Evolutionary conservation across 352 stramenopile species (phyloP).

Genomic region (Globisporangium solare): DNA sequence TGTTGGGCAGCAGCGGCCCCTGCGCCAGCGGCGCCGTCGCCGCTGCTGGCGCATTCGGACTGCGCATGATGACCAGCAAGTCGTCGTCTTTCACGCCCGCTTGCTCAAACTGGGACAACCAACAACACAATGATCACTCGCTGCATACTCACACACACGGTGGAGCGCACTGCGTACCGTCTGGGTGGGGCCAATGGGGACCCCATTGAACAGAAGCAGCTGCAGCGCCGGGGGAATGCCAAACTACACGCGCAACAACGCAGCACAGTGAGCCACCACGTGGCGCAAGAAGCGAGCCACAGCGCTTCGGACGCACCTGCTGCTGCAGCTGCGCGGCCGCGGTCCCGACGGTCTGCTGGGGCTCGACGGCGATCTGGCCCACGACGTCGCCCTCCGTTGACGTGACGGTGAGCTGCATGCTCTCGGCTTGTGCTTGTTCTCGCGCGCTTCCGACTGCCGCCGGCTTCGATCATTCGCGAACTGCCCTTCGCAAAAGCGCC

Average conservation of each 20-base stretch:
- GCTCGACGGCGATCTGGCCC: conserved; percentile 43
- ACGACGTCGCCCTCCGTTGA: conserved; percentile 57
- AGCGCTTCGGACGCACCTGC: conserved; percentile 27
- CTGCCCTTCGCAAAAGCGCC: neutral
- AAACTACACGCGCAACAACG: conserved; percentile 34
- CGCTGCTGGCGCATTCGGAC: conserved; percentile 19
- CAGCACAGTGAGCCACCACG: too few relatives aligned
- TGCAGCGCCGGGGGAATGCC: conserved; percentile 46
- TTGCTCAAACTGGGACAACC: conserved; percentile 49
- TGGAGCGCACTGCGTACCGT: conserved; percentile 27
- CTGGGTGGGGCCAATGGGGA: conserved; percentile 39
- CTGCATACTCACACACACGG: neutral
- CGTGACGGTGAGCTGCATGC: conserved; percentile 64
- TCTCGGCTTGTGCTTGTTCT: conserved; percentile 10
- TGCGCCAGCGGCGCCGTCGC: conserved; percentile 7
- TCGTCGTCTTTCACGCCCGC: conserved; percentile 69
- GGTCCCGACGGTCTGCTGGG: conserved; percentile 38
- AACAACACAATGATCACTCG: neutral
- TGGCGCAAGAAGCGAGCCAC: too few relatives aligned
- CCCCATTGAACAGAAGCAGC: conserved; percentile 62
- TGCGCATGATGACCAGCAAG: conserved; percentile 59
- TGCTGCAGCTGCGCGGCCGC: conserved; percentile 46
- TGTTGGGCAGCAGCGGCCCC: conserved; percentile 10
- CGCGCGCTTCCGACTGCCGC: conserved; percentile 8
- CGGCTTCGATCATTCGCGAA: conserved; percentile 9